Base-by-base conservation (phyloP, 176 grass and related monocot species). In the Bolboschoenus planiculmis region DNA sequence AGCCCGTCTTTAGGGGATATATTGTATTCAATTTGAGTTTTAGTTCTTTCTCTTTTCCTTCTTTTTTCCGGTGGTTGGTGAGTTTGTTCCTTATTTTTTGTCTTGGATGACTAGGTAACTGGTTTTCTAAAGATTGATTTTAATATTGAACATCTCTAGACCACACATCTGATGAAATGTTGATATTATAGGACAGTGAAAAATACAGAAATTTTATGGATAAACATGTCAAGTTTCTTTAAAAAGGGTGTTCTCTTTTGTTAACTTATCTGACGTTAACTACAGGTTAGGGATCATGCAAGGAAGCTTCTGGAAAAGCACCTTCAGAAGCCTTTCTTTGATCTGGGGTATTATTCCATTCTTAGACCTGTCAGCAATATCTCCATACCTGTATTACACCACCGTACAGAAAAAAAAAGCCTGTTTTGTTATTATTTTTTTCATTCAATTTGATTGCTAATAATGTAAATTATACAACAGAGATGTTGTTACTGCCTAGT, bases 231-330 rank as follows among this genome's bases (percentile, higher is more conserved):
- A 26, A 46, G n/a, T 24, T 50, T 29, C 24, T 30, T 7, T 51
- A 50, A 29, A 27, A 50, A 7, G 71, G 64, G 23, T 7, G 62
- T 67, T 67, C 5, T 76, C 23, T 51, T 51, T 50, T 51, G 44
- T 51, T 51, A 76, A 76, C 27, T 31, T 76, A 50, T 20, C 44
- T 51, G 56, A 60, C 77, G 74, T 20, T 80, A 34, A 86, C 21
- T 88, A 81, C 86, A 99, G 97, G 97, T 99, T 39, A 87, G 86
- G 65, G 93, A 99, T 7, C 97, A 99, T 93, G 93, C 89, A 77
- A 90, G 97, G 85, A 99, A 99, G 27, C 97, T 99, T 78, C 79
- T 99, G 84, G 97, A 99, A 81, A 99, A 99, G 89, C 87, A 47
- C 70, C 56, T 96, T 84, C 62, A 78, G 68, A 95, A 96, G 82